These are phyloP conservation scores for Suillus brevipes DNA, from an alignment of 768 basidiomycete species.

Conservation along the genomic window DNA sequence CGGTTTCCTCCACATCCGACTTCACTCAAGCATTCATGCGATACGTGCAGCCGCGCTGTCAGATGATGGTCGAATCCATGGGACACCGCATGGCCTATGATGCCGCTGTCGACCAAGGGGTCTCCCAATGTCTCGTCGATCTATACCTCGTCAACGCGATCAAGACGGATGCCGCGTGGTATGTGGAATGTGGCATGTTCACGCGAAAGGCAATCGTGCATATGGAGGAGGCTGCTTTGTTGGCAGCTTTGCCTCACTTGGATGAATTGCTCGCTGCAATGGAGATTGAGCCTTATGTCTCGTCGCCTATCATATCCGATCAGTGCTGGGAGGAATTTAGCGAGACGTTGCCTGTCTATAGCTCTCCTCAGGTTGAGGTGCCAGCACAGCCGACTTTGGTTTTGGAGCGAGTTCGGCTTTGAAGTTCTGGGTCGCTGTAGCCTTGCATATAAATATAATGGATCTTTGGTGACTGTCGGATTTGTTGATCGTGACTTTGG, in stretches of 20 bases:
- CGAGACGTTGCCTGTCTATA: not conserved
- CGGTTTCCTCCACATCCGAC: constrained; percentile 13
- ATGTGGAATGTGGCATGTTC: constrained; percentile 1
- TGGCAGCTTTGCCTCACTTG: constrained; percentile 24
- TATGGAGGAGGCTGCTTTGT: not conserved
- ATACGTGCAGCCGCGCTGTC: constrained; percentile 25
- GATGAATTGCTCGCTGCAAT: constrained; percentile 21
- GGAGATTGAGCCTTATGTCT: constrained; percentile 26
- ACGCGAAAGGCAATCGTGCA: not conserved
- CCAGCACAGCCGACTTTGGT: not conserved
- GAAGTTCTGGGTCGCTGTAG: no score
- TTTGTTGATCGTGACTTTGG: no score
- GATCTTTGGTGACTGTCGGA: no score
- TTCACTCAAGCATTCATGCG: constrained; percentile 17
- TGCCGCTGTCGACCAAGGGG: constrained; percentile 18
- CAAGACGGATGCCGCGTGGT: constrained; percentile 1
- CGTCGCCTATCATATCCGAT: constrained; percentile 31
- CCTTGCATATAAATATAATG: no score
- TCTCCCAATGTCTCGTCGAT: not conserved
- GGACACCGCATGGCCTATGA: constrained; percentile 33
- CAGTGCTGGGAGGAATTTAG: constrained; percentile 21
- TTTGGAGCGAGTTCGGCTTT: not conserved
- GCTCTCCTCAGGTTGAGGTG: not conserved
- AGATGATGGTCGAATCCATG: constrained; percentile 27
- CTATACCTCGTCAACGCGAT: not conserved